Percentiles rank a stretch among this genome's conserved stretches.
These are phyloP conservation scores for Carex kokanica DNA, from an alignment of 176 grass and related monocot genomes.

Conservation along the genomic window DNA sequence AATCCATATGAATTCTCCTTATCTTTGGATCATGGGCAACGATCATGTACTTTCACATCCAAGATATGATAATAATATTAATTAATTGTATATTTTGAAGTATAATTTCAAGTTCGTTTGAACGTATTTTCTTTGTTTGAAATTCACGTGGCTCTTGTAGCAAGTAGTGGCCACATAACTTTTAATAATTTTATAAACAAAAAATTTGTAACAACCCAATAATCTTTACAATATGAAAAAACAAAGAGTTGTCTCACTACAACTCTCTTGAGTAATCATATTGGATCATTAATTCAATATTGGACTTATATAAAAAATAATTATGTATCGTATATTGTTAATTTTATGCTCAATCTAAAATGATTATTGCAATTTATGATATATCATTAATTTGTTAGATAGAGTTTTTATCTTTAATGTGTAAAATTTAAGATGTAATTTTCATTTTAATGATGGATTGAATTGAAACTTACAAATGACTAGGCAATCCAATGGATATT, in stretches of 20 bases:
- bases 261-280: background rate
- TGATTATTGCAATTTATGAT: too few relatives aligned
- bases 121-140: conserved; percentile 8
- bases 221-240: background rate
- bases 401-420: too few relatives aligned
- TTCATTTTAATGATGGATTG: too few relatives aligned
- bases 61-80: background rate
- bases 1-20: background rate
- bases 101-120: conserved; percentile 2
- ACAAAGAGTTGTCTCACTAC: background rate
- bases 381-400: too few relatives aligned
- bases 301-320: too few relatives aligned
- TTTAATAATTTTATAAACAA: background rate
- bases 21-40: conserved; percentile 17
- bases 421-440: too few relatives aligned
- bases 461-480: too few relatives aligned
- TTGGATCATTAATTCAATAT: too few relatives aligned
- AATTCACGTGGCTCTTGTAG: background rate
- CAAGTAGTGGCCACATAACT: background rate
- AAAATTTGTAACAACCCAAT: background rate
- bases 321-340: too few relatives aligned
- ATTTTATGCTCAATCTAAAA: too few relatives aligned
- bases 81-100: background rate
- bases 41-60: conserved; percentile 7
- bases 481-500: too few relatives aligned